These are phyloP conservation scores for Anthoceros angustus DNA, from an alignment of 225 moss, liverwort and hornwort genomes.

Conservation along the genomic window DNA sequence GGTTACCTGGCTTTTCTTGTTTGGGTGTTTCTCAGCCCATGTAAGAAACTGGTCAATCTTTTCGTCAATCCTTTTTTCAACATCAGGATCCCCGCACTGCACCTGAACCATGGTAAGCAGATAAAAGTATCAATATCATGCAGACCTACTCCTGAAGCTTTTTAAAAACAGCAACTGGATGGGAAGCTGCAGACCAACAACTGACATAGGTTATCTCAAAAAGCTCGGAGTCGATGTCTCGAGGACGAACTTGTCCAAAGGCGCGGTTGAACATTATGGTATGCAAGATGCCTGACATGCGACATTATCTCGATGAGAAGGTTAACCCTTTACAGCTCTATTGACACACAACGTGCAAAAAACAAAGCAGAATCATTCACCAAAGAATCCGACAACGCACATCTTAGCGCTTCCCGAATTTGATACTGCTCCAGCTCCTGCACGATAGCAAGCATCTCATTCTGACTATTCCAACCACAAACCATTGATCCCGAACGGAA, in stretches of 20 bases:
- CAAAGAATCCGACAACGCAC: conserved; percentile 12
- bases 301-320: background rate
- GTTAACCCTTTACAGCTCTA: background rate
- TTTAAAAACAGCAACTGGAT: background rate
- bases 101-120: conserved; percentile 22
- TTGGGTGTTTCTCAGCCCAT: conserved; percentile 97
- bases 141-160: background rate
- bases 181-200: background rate
- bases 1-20: conserved; percentile 73
- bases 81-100: conserved; percentile 74
- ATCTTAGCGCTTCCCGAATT: conserved; percentile 88
- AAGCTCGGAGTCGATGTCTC: conserved; percentile 65
- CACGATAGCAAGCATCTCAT: conserved; percentile 6
- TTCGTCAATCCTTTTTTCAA: conserved; percentile 91
- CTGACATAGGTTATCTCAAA: conserved; percentile 78
- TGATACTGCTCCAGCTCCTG: conserved; percentile 97
- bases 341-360: background rate
- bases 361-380: background rate
- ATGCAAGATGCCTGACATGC: conserved; percentile 39
- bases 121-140: background rate
- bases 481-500: background rate
- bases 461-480: background rate
- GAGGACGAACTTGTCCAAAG: conserved; percentile 62
- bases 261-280: conserved; percentile 87
- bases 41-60: conserved; percentile 82